Evolutionary conservation across 495 filamentous ascomycete species (phyloP).

Genomic region (Wilcoxina mikolae): DNA sequence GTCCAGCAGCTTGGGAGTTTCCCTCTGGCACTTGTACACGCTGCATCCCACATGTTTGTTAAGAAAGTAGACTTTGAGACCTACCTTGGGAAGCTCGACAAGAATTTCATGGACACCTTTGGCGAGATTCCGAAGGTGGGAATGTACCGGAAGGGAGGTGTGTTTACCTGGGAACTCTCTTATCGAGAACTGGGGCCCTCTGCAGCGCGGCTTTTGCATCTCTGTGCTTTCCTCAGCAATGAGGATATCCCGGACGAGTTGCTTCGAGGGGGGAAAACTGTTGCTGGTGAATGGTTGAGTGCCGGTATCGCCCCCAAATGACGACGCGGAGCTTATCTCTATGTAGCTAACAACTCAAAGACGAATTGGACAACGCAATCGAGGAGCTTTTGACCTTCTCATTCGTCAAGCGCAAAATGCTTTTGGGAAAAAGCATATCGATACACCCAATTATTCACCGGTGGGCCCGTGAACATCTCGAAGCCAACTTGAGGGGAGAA

Average conservation of each 20-base stretch:
- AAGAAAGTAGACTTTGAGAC: neutral
- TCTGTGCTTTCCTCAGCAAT: constrained; percentile 9
- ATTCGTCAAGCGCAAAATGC: neutral
- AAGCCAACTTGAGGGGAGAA: too few species aligned
- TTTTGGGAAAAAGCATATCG: neutral
- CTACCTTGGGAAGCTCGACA: neutral
- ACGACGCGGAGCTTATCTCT: neutral
- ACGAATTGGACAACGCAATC: neutral
- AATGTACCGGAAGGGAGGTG: neutral
- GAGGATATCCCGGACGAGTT: constrained; percentile 13
- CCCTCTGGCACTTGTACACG: neutral
- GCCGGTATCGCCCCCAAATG: neutral
- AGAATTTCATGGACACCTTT: too few species aligned
- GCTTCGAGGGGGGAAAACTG: constrained; percentile 2
- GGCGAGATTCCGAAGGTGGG: too few species aligned
- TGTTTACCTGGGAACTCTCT: neutral
- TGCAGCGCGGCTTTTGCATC: constrained; percentile 5
- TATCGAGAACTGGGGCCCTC: neutral
- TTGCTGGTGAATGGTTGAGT: neutral
- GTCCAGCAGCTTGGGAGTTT: constrained; percentile 20
- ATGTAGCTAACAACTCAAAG: neutral
- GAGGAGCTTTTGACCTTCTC: neutral
- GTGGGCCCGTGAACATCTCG: neutral
- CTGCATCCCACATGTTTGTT: neutral
- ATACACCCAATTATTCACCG: neutral